These are phyloP conservation scores for Saccharomyces uvarum DNA, from an alignment of 1,139 yeast species.

Conservation along the genomic window DNA sequence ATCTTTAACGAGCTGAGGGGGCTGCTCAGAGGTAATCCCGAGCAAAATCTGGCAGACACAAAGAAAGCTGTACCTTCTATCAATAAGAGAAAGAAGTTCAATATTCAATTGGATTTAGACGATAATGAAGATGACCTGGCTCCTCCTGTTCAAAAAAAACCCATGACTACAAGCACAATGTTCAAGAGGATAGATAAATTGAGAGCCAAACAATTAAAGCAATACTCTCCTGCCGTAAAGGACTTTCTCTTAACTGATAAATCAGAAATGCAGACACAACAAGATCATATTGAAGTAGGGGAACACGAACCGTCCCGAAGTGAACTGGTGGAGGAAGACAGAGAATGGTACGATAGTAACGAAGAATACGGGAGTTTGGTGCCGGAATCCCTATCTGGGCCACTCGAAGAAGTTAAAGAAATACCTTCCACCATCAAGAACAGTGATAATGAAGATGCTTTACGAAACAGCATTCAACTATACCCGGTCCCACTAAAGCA, in stretches of 20 bases:
- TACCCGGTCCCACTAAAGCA: conserved; percentile 19
- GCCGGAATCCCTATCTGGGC: conserved; percentile 10
- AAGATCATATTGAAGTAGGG: conserved; percentile 10
- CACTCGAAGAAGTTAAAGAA: background rate
- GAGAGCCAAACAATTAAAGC: background rate
- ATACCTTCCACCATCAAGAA: background rate
- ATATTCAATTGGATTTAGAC: background rate
- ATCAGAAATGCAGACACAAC: conserved; percentile 3
- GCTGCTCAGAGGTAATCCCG: background rate
- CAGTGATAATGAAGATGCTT: conserved; percentile 4
- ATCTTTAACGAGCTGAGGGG: background rate
- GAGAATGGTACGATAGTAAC: conserved; percentile 29
- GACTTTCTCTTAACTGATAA: background rate
- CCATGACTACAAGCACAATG: background rate
- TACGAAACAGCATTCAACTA: conserved; percentile 18
- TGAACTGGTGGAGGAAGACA: conserved; percentile 14
- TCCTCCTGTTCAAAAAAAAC: conserved; percentile 14
- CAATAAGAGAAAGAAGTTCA: background rate
- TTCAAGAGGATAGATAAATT: background rate
- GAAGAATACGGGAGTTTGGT: conserved; percentile 23
- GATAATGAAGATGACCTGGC: conserved; percentile 11
- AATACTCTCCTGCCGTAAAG: background rate
- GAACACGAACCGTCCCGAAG: conserved; percentile 5
- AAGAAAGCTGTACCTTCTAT: background rate
- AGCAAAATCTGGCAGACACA: background rate